Evolutionary conservation across 352 stramenopile species (phyloP).

Genomic region (Phytophthora idaei): DNA sequence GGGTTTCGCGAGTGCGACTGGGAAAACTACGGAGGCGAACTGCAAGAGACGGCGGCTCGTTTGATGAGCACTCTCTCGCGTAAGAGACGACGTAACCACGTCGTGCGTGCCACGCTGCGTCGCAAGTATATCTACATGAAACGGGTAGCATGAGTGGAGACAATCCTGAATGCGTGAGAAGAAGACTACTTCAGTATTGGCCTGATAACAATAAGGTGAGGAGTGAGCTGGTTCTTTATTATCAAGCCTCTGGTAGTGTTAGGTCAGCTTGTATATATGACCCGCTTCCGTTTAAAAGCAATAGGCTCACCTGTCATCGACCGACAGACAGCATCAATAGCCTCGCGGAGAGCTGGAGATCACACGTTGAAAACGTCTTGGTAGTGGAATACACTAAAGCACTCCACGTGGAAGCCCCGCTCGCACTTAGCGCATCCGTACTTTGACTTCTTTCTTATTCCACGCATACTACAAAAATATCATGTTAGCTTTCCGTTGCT

Average conservation of each 20-base stretch:
- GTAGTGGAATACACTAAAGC: constrained; percentile 10
- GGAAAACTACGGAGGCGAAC: too few species aligned
- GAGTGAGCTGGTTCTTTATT: background rate
- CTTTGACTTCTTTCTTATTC: background rate
- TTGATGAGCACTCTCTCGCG: too few species aligned
- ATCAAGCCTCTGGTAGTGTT: background rate
- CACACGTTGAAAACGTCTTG: constrained; percentile 2
- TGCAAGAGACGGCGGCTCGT: too few species aligned
- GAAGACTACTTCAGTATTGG: too few species aligned
- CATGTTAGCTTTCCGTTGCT: constrained; percentile 9
- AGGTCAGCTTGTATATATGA: background rate
- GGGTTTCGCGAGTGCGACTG: too few species aligned
- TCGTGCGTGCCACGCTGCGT: too few species aligned
- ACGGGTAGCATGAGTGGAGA: too few species aligned
- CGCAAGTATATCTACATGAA: too few species aligned
- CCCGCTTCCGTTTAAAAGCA: background rate
- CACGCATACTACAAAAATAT: constrained; percentile 8
- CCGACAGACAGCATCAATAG: background rate
- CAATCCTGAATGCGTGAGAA: too few species aligned
- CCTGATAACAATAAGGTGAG: too few species aligned
- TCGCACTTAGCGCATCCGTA: constrained; percentile 12
- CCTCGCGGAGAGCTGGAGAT: background rate
- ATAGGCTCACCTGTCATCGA: background rate
- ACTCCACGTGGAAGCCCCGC: constrained; percentile 28
- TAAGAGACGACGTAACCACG: too few species aligned